A percentile compares a stretch with the other conserved stretches of the same genome.
phyloP scores from a whole-genome alignment of 2,329 filamentous ascomycete species.

The Leptographium flavum region DNA sequence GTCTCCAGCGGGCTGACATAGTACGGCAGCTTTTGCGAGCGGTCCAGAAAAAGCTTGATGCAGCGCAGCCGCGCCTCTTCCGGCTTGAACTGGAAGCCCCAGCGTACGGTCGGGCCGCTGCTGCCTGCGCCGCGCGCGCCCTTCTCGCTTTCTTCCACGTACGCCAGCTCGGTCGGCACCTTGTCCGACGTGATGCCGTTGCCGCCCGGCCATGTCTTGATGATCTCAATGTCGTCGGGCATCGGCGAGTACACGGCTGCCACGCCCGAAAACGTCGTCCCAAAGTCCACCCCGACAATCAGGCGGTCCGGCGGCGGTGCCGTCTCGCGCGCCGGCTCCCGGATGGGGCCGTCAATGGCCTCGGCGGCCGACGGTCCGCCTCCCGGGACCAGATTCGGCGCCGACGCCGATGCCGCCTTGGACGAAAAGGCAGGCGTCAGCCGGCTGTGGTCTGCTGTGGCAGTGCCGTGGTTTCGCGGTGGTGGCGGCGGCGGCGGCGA shows the following conservation, averaged over 20 bases:
- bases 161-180: conserved; percentile 67
- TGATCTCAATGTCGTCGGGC: conserved; percentile 69
- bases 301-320: conserved; percentile 44
- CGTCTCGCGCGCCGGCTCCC: conserved; percentile 39
- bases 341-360: conserved; percentile 46
- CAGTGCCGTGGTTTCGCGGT: conserved; percentile 4
- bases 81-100: conserved; percentile 73
- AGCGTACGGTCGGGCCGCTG: conserved; percentile 42
- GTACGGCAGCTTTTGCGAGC: conserved; percentile 65
- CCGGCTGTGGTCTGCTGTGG: no score
- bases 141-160: no score
- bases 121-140: conserved; percentile 20
- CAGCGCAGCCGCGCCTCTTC: conserved; percentile 64
- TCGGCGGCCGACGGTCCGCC: conserved; percentile 45
- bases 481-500: conserved; percentile 8
- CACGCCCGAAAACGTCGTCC: conserved; percentile 70
- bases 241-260: conserved; percentile 61
- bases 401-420: background rate
- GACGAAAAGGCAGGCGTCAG: no score
- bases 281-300: conserved; percentile 71
- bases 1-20: conserved; percentile 70
- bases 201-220: conserved; percentile 72
- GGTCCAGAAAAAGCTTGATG: conserved; percentile 74
- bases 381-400: conserved; percentile 11
- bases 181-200: conserved; percentile 83